A percentile compares a stretch with the other conserved stretches of the same genome.
Evolutionary conservation across 1,139 yeast species (phyloP).

Genomic region (Debaryomyces nepalensis): DNA sequence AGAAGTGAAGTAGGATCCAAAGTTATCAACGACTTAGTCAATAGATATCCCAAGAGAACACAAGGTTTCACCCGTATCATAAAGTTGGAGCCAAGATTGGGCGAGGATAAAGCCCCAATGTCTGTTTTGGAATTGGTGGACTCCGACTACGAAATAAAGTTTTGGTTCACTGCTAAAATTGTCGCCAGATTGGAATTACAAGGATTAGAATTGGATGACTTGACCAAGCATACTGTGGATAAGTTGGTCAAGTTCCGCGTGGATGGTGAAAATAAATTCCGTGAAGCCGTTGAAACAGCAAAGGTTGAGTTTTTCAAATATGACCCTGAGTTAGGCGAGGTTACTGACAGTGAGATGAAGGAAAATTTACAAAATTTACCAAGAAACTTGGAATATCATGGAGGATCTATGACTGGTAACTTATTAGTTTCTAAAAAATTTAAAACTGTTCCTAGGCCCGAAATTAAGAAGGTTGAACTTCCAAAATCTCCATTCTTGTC

Average conservation of each 20-base stretch:
- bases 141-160: conserved; percentile 69
- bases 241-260: conserved; percentile 52
- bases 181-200: conserved; percentile 81
- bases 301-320: conserved; percentile 58
- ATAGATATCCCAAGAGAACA: conserved; percentile 63
- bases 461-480: conserved; percentile 23
- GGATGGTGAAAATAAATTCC: conserved; percentile 58
- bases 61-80: conserved; percentile 90
- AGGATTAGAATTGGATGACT: conserved; percentile 60
- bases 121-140: conserved; percentile 88
- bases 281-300: conserved; percentile 66
- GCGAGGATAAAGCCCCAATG: conserved; percentile 91
- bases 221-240: conserved; percentile 61
- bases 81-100: conserved; percentile 79
- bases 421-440: conserved; percentile 43
- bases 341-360: conserved; percentile 29
- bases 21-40: conserved; percentile 64
- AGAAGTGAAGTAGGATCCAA: conserved; percentile 52
- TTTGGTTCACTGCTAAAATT: conserved; percentile 76
- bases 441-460: conserved; percentile 37
- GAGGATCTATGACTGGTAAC: conserved; percentile 30
- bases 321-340: conserved; percentile 32
- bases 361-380: conserved; percentile 42
- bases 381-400: conserved; percentile 32
- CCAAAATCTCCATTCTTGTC: conserved; percentile 46